A percentile compares a stretch with the other conserved stretches of the same genome.
phyloP scores from a whole-genome alignment of 2,329 filamentous ascomycete species.

The Colletotrichum sublineola region DNA sequence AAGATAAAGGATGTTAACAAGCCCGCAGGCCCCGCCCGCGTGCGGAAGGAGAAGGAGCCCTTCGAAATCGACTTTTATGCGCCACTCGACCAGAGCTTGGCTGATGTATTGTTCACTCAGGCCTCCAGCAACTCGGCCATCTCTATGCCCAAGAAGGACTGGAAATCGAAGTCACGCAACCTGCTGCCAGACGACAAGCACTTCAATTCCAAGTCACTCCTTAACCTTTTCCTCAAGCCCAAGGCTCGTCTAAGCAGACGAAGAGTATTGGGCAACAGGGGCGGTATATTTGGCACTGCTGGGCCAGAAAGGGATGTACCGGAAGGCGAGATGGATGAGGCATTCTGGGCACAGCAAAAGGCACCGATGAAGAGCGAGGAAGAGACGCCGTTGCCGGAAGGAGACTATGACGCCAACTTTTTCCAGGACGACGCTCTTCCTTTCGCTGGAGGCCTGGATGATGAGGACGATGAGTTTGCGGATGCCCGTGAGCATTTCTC shows the following conservation, averaged over 20 bases:
- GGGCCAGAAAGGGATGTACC: constrained; percentile 66
- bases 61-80: constrained; percentile 94
- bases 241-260: constrained; percentile 85
- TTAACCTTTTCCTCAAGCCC: constrained; percentile 94
- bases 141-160: constrained; percentile 90
- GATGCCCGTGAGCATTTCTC: constrained; percentile 86
- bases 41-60: constrained; percentile 93
- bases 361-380: constrained; percentile 63
- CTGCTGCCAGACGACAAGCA: constrained; percentile 97
- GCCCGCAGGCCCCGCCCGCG: constrained; percentile 69
- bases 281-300: constrained; percentile 57
- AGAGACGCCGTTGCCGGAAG: constrained; percentile 70
- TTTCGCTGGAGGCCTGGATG: constrained; percentile 70
- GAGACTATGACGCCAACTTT: constrained; percentile 97
- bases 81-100: constrained; percentile 77
- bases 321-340: constrained; percentile 90
- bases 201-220: constrained; percentile 92
- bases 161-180: constrained; percentile 94
- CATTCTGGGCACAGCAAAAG: constrained; percentile 89
- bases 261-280: constrained; percentile 62
- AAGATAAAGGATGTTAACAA: constrained; percentile 87
- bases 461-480: constrained; percentile 80
- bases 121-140: constrained; percentile 86
- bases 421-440: constrained; percentile 90
- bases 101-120: constrained; percentile 84